Percentiles rank a stretch among this genome's conserved stretches.
These are phyloP conservation scores for Kwoniella europaea DNA, from an alignment of 768 basidiomycete species.

Conservation along the genomic window DNA sequence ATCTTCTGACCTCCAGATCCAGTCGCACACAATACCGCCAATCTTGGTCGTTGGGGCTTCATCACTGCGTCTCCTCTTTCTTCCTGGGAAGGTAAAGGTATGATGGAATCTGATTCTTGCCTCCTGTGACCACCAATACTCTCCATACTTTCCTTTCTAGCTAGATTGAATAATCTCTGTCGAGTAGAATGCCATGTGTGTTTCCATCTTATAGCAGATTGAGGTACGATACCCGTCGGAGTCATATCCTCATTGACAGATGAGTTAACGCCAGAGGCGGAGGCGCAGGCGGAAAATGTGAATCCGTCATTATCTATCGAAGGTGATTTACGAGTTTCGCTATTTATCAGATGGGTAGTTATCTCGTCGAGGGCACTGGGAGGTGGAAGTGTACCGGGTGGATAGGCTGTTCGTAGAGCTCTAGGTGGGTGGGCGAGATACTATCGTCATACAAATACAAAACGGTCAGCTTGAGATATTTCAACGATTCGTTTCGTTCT, in stretches of 20 bases:
- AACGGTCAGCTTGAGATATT: too few species aligned
- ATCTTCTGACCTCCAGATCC: conserved; percentile 25
- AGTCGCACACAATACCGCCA: conserved; percentile 27
- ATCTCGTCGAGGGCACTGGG: conserved; percentile 47
- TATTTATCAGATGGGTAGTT: conserved; percentile 43
- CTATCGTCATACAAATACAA: conserved; percentile 14
- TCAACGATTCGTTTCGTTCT: not conserved
- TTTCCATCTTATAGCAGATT: conserved; percentile 27
- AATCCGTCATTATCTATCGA: conserved; percentile 8
- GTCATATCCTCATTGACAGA: conserved; percentile 11
- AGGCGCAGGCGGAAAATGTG: conserved; percentile 10
- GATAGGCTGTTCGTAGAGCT: conserved; percentile 41
- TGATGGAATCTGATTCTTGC: conserved; percentile 36
- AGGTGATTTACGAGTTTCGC: conserved; percentile 30
- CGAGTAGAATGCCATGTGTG: conserved; percentile 50
- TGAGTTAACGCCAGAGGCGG: conserved; percentile 1
- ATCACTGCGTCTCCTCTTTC: conserved; percentile 7
- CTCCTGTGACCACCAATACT: conserved; percentile 44
- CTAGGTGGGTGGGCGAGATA: conserved; percentile 45
- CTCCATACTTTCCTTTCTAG: conserved; percentile 45
- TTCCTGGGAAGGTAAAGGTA: conserved; percentile 16
- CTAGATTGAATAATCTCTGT: conserved; percentile 43
- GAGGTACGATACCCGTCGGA: conserved; percentile 7
- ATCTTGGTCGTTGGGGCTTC: conserved; percentile 22
- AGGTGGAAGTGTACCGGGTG: conserved; percentile 51